Base-by-base conservation (phyloP, 2,329 filamentous ascomycete genomes). In the Lachnellula hyalina region DNA sequence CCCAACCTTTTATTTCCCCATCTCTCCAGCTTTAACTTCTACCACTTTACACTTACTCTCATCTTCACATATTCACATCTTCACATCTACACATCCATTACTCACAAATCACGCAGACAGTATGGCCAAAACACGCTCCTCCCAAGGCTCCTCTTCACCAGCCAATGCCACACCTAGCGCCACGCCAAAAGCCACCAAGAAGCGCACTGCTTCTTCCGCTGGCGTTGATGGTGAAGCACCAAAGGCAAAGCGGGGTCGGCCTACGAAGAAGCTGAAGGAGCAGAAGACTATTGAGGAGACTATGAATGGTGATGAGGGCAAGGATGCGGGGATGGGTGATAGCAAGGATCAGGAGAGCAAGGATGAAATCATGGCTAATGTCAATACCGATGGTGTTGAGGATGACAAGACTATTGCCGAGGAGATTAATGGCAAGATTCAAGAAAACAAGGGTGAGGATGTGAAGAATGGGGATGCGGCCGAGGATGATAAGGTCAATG, bases 161-260 rank as follows among this genome's bases (percentile, higher is more conserved):
- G 4, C 19, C 23, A 19, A 17, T 3, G 3, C 14, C 23, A 12
- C 12, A 34, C 25, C 44, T 14, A 12, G 1, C 23, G 25, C 40
- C 40, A 17, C 21, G 11, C 19, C 40, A n/a, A 42, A 15, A 9
- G 17, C 14, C 9, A 17, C 15, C 19, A 42, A 42, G 17, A 42
- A 42, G 17, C 40, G 40, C 14, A 5, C 40, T 17, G 40, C 19
- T 21, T 21, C 19, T 21, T 21, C 40, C 4, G 40, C n/a, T 9
- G 19, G 5, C 19, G 40, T 3, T 19, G 9, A 9, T 19, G 17
- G 17, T 47, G 28, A 51, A 14, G 63, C 60, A 34, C 57, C 63
- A 23, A 58, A 50, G 25, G 58, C 68, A 0, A 78, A 77, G 58
- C 71, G 71, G 41, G 72, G 70, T 42, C 74, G 57, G 15, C 50